Evolutionary conservation across 257 asterid genomes (phyloP), one percentile per base, ranked within the genome.

Genomic region (Marsdenia floribunda): DNA sequence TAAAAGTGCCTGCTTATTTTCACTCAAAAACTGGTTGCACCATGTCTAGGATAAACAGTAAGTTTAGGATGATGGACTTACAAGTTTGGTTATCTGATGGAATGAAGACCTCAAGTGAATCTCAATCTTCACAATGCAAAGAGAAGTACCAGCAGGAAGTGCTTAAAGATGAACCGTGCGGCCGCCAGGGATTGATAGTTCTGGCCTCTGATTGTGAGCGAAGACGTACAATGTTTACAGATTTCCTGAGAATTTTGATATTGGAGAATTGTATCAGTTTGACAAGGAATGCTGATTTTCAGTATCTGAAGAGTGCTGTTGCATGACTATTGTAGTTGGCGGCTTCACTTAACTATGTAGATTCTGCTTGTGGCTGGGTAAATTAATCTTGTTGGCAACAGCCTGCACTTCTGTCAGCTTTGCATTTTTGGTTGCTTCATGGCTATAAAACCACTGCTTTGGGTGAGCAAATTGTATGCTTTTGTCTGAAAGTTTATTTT

Each of bases 351-450:
- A 24, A 26, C 66, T 29, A 4, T 63, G 42, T 13, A 47, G 46
- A 49, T 26, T 50, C 50, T 72, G 50, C 71, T 49, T 74, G 65
- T 35, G 69, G 69, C 26, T 35, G 4, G 19, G 47, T 16, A 64
- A 35, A 46, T 46, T 44, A 42, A 38, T 60, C n/a, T 8, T 42
- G 26, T 44, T 44, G 13, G 47, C 12, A 72, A 44, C 77, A 60
- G 57, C 71, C 69, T 65, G 47, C 13, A 60, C 46, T 78, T 72
- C 65, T 63, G 52, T 35, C 35, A 72, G 64, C 77, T 72, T 64
- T 67, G 58, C 37, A 29, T 33, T 50, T 63, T 63, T 24, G 38
- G 50, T 29, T 22, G 64, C 78, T 57, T 69, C 60, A 13, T 59
- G 59, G 35, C 42, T 18, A 73, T 33, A 19, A 47, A 46, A 73